Conservation (phyloP, 768 basidiomycete genomes). For the Rhodosporidiobolus odoratus region DNA sequence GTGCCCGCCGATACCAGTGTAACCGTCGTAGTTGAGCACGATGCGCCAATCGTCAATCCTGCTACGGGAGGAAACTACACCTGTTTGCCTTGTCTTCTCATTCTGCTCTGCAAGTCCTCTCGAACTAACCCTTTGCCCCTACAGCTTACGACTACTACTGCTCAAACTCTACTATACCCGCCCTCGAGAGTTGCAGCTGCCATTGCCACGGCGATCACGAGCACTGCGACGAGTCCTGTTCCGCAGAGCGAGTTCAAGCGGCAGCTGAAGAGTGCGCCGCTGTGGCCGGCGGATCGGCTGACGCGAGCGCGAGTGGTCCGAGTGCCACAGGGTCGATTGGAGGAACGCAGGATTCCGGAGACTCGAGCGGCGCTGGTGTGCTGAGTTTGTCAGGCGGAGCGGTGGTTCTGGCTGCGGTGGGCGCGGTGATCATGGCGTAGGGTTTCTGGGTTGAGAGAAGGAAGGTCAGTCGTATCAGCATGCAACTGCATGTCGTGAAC, state of each 20-base stretch:
- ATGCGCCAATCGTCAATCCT: not conserved
- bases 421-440: not conserved
- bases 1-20: constrained; percentile 1
- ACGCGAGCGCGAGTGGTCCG: not conserved
- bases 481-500: too few relatives aligned
- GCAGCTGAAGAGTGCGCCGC: not conserved
- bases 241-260: not conserved
- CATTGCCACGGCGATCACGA: constrained; percentile 10
- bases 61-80: constrained; percentile 5
- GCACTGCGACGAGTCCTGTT: constrained; percentile 12
- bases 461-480: not conserved
- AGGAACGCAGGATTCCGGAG: not conserved
- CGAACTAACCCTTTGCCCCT: not conserved
- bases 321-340: not conserved
- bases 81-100: not conserved
- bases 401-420: not conserved
- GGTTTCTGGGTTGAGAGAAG: not conserved
- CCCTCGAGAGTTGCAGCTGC: constrained; percentile 16
- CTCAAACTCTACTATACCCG: constrained; percentile 11
- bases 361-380: not conserved
- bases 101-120: too few relatives aligned
- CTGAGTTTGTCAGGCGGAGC: not conserved
- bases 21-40: not conserved
- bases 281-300: not conserved
- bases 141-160: constrained; percentile 18